Base-by-base conservation (phyloP, 495 filamentous ascomycete genomes). In the Penicillium desertorum region DNA sequence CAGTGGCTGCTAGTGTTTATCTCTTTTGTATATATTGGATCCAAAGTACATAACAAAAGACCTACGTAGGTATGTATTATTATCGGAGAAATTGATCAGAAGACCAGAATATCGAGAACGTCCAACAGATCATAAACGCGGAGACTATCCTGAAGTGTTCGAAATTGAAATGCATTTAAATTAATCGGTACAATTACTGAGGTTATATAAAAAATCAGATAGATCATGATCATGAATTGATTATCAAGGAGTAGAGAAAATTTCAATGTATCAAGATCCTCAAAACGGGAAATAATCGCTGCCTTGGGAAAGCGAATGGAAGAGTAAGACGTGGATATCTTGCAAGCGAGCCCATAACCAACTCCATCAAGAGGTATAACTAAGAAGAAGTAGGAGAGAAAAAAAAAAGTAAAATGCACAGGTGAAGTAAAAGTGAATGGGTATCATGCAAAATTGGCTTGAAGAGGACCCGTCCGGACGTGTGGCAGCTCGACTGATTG, bases 391-490 rank as follows among this genome's bases (percentile, higher is more conserved):
- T 2, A 32, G 1, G 5, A 25, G 23, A 2, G 5, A 6, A 5
- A 6, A 6, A 22, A 10, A 29, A 19, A 52, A 22, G 22, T n/a
- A 52, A 42, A 32, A 48, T 48, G n/a, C 11, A 25, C 49, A 53
- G 23, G 42, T 19, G 32, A 46, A 45, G 14, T n/a, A 22, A 20
- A 22, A 8, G 32, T 42, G 42, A 55, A 46, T 46, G 53, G 53
- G 53, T 55, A 55, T 55, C 53, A 55, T 55, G 53, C 43, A 46
- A 47, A 45, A 39, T 53, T 25, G 53, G 34, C 44, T 25, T 10
- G 29, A 37, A 55, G 20, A 54, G 10, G 52, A 47, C 34, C 43
- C 51, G 51, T 51, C 36, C 50, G 37, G 25, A 43, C 39, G 53
- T 32, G 52, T 36, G 16, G 43, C 30, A 37, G 19, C 44, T 32